These are phyloP conservation scores for Przewalskia tangutica DNA, from an alignment of 257 asterid genomes.

Conservation along the genomic window DNA sequence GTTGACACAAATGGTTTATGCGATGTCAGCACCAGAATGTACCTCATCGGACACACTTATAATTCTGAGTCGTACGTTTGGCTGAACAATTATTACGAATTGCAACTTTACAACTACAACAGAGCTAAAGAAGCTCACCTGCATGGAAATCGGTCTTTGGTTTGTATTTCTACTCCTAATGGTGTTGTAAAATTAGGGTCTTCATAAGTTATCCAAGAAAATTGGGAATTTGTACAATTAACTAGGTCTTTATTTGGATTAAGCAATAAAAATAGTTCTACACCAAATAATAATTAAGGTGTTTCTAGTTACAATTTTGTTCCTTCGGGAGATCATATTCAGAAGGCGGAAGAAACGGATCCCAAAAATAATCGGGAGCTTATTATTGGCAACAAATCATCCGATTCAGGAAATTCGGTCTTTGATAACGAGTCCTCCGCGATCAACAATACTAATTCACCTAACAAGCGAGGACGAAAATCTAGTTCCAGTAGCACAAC, in stretches of 20 bases:
- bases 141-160: constrained; percentile 25
- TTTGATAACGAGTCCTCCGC: not conserved
- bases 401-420: constrained; percentile 2
- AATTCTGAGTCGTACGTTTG: constrained; percentile 8
- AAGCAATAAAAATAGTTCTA: not conserved
- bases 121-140: constrained; percentile 39
- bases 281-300: not conserved
- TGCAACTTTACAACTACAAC: constrained; percentile 8
- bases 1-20: constrained; percentile 24
- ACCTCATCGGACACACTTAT: constrained; percentile 15
- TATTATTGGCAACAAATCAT: not conserved
- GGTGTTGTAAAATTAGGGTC: constrained; percentile 40
- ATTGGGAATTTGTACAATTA: constrained; percentile 14
- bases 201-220: constrained; percentile 10
- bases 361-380: not conserved
- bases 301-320: not conserved
- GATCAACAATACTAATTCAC: not conserved
- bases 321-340: not conserved
- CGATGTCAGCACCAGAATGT: constrained; percentile 12
- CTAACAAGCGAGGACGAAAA: not conserved
- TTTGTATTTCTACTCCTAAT: constrained; percentile 16
- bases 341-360: not conserved
- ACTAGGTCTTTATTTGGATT: not conserved
- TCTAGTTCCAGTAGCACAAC: not conserved
- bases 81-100: constrained; percentile 18